phyloP scores from a whole-genome alignment of 2,329 filamentous ascomycete species.

The Dothideomycetes sp. region DNA sequence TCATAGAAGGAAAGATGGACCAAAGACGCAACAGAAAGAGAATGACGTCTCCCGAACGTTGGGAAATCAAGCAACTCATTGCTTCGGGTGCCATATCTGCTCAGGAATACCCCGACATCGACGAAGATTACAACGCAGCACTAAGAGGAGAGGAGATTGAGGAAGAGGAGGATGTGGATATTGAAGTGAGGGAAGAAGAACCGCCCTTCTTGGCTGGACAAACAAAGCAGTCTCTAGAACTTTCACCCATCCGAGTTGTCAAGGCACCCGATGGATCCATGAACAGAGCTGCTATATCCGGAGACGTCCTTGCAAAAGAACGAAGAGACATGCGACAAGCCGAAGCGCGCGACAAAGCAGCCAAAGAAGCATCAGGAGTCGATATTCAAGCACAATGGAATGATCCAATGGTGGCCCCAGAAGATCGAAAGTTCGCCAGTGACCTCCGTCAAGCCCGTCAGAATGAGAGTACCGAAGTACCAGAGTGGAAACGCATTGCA shows the following conservation, averaged over 20 bases:
- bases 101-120: slow-evolving; percentile 85
- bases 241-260: slow-evolving; percentile 91
- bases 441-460: slow-evolving; percentile 64
- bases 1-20: slow-evolving; percentile 53
- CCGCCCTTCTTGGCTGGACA: slow-evolving; percentile 93
- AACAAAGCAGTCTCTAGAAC: slow-evolving; percentile 88
- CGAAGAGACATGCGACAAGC: slow-evolving; percentile 80
- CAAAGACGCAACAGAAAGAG: slow-evolving; percentile 65
- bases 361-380: slow-evolving; percentile 65
- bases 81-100: slow-evolving; percentile 89
- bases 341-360: slow-evolving; percentile 69
- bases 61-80: slow-evolving; percentile 96
- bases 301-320: slow-evolving; percentile 80
- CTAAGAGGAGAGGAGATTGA: slow-evolving; percentile 82
- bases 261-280: slow-evolving; percentile 98
- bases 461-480: slow-evolving; percentile 57
- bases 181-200: slow-evolving; percentile 92
- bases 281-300: slow-evolving; percentile 91
- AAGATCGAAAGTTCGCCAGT: slow-evolving; percentile 79
- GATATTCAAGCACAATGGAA: slow-evolving; percentile 90
- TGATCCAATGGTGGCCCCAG: slow-evolving; percentile 84
- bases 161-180: slow-evolving; percentile 92
- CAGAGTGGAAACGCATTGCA: slow-evolving; percentile 79
- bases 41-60: slow-evolving; percentile 91
- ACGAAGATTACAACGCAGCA: slow-evolving; percentile 86